Evolutionary conservation across 768 basidiomycete species (phyloP), one percentile per base, ranked within the genome.

Genomic region (Arthromyces matolae): DNA sequence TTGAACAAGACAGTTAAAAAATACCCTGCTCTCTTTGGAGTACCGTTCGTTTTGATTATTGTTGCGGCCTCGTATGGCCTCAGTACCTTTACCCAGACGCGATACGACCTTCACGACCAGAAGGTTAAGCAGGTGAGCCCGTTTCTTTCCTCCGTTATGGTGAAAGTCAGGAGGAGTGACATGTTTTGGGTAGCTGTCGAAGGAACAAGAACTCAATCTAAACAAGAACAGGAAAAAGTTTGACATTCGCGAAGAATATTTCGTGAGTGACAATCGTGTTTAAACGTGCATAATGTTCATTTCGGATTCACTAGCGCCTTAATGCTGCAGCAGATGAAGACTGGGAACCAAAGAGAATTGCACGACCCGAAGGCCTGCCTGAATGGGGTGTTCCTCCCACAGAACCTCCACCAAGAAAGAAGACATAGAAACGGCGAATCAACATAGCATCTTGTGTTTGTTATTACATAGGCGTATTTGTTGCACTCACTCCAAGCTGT

Each of bases 181-280:
- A 37, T 16, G 16, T 46, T 48, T 25, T 13, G 16, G n/a, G 18
- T 52, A 76, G 91, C 66, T 96, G 28, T 78, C 81, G 31, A 83
- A 82, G 52, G 85, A 93, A 62, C 81, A 93, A 55, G 86, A 89
- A 52, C 72, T 94, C 18, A 78, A 81, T 8, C 70, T 93, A 57
- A 75, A 84, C 52, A 79, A 75, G 45, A 68, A 77, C 40, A 76
- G 85, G 67, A 86, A 84, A 70, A 87, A 82, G 71, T 84, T 96
- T 49, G 94, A 98, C 66, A 88, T 96, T 14, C 73, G 91, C 45
- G 95, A 97, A 63, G 94, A 96, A 62, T 99, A 98, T 66, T 97
- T 86, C 62, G 94, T 96, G 68, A 68, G 92, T 83, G 22, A 20
- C 29, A 8, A 28, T 22, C 13, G 22, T 27, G n/a, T 43, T 20